Evolutionary conservation across 176 grass and related monocot species (phyloP), one percentile per base, ranked within the genome.

Genomic region (Melocanna baccifera): DNA sequence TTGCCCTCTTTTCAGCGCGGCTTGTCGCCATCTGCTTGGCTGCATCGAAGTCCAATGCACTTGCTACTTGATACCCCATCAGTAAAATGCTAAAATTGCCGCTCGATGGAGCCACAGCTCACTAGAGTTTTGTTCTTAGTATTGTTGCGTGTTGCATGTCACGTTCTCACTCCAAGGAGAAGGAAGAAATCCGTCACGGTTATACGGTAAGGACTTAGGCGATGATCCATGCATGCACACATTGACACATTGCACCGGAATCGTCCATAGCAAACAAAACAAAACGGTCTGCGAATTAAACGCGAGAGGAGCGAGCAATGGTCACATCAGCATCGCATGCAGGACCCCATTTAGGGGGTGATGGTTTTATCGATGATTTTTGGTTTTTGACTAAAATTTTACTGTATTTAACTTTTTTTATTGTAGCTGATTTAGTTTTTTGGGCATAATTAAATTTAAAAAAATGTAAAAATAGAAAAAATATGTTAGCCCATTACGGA

Each of bases 1-100:
- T 2, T 43, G 42, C 36, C 18, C 14, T 13, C 14, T 13, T 39
- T 20, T 4, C 39, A 39, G 16, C 4, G 39, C 40, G 12, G 29
- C 61, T 75, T 61, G 69, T 74, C 75, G 40, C 68, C 58, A 23
- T 67, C 47, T 36, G 75, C 75, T 43, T 63, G 67, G 72, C 68
- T 5, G 6, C 20, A 30, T 22, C 6, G 12, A 63, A 22, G 56
- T 30, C 5, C 28, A 46, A 46, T 29, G 26, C 55, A 26, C 7
- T 30, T 30, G 2, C 16, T 28, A 43, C 19, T 43, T 29, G n/a
- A 43, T 12, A 59, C 37, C 15, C 40, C 34, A 18, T 9, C 11
- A 36, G 73, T 39, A 37, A 30, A 55, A 75, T 8, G n/a, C 20
- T n/a, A 23, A 25, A 25, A 25, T 25, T 0, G 9, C 19, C n/a